These are phyloP conservation scores for Phanerochaete carnosa DNA, from an alignment of 768 basidiomycete species.

Conservation along the genomic window DNA sequence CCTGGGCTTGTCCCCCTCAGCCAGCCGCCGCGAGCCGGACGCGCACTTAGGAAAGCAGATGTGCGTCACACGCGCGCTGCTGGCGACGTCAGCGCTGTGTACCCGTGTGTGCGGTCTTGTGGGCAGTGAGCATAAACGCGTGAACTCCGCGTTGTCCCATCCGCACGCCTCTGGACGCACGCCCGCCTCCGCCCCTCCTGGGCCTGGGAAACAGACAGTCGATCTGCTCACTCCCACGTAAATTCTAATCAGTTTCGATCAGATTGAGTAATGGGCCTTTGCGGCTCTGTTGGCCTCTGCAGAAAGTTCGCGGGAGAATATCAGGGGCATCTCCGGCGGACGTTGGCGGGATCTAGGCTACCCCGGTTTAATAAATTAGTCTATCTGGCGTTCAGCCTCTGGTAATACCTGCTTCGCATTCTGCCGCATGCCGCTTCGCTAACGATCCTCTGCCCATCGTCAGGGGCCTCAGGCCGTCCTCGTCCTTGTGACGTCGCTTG, in stretches of 20 bases:
- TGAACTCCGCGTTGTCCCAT: no score
- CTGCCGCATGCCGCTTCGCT: not conserved
- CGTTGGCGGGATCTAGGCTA: conserved; percentile 1
- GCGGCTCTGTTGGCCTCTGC: not conserved
- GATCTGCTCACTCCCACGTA: conserved; percentile 12
- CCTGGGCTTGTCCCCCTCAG: not conserved
- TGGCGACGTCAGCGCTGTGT: no score
- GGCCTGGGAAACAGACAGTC: conserved; percentile 6
- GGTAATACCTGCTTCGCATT: not conserved
- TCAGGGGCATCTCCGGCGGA: conserved; percentile 13
- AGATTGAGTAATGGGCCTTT: not conserved
- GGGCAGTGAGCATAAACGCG: no score
- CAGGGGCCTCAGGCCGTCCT: not conserved
- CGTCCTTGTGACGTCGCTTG: not conserved
- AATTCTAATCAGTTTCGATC: conserved; percentile 15
- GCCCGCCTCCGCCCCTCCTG: not conserved
- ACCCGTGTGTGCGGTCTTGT: no score
- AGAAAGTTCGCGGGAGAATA: conserved; percentile 15
- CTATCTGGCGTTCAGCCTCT: conserved; percentile 5
- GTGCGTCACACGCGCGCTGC: no score
- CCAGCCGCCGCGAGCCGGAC: not conserved
- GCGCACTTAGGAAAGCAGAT: no score
- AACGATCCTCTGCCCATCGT: not conserved
- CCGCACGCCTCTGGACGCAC: not conserved
- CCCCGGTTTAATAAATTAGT: conserved; percentile 11